Conservation (phyloP, 2,329 filamentous ascomycete species). For the Helicocarpus griseus region DNA sequence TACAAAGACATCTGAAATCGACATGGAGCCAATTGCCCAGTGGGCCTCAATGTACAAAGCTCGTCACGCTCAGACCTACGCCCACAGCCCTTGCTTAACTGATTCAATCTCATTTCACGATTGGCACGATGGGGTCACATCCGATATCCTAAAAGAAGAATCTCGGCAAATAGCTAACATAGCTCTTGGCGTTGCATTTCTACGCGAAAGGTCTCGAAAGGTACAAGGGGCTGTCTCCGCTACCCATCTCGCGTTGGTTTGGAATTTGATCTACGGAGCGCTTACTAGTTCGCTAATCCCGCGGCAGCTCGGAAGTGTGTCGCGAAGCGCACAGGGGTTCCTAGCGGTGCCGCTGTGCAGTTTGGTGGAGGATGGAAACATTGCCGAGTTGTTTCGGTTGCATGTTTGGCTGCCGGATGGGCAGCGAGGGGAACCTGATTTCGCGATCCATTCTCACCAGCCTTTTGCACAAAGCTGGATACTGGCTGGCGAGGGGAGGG, state of each 20-base stretch:
- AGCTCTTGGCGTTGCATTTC: not conserved
- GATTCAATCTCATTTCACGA: not conserved
- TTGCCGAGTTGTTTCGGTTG: not conserved
- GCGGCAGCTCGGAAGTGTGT: not conserved
- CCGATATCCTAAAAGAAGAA: not conserved
- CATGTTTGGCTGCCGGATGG: not conserved
- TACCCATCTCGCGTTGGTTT: not conserved
- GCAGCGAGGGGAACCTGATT: not conserved
- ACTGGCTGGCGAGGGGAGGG: not conserved
- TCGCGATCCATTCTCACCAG: not conserved
- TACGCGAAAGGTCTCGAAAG: not conserved
- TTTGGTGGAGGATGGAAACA: not conserved
- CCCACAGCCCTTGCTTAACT: not conserved
- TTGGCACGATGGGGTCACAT: not conserved
- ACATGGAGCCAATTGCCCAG: not conserved
- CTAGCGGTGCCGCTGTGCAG: not conserved
- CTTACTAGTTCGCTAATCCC: not conserved
- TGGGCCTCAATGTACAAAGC: not conserved
- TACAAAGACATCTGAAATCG: not conserved
- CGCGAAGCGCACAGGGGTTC: not conserved
- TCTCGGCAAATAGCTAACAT: not conserved
- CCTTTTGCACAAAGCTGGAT: not conserved
- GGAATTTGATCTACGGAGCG: not conserved
- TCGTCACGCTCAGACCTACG: no score
- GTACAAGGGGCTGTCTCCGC: not conserved